Base-by-base conservation (phyloP, 352 stramenopile genomes). In the Phytophthora vignae region DNA sequence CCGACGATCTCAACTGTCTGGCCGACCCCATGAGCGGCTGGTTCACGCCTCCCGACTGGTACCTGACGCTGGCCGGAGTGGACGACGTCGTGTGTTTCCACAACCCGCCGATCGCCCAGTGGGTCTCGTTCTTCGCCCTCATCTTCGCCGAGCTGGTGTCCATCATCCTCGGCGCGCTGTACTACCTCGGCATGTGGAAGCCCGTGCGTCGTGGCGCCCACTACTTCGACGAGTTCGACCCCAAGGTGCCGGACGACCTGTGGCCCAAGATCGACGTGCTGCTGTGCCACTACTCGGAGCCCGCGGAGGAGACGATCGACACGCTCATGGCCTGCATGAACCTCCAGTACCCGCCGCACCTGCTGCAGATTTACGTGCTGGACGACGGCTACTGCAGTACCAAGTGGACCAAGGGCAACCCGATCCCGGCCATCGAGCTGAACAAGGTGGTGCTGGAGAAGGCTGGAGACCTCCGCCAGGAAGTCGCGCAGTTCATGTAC, bases 111-210 rank as follows among this genome's bases (percentile, higher is more conserved):
- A 88, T 93, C 40, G 42, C 85, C 19, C 89, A 95, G 76, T 96
- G 89, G 89, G 82, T 93, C 2, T 83, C 87, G 48, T 96, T 91
- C 76, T 94, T 94, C 54, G 80, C 83, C 17, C 69, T 96, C 57
- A 60, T 94, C 17, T 69, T 82, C 6, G 87, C 83, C 0, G 89
- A 96, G 52, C 29, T 93, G 15, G 55, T 96, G 17, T 90, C 71
- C 14, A 91, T 94, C 40, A 63, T 93, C 25, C 76, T 96, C 17
- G 83, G 87, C 38, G 66, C 83, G 4, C 69, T 96, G 25, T 96
- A 95, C 79, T 96, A 96, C 82, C 73, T 95, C n/a, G 89, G 89
- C 31, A 96, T 96, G 89, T 96, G 89, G 89, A 96, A 95, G 49
- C 89, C 89, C 4, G 89, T 96, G 57, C 89, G 87, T 79, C 89